phyloP scores from a whole-genome alignment of 768 basidiomycete genomes.

The Termitomyces sp. region DNA sequence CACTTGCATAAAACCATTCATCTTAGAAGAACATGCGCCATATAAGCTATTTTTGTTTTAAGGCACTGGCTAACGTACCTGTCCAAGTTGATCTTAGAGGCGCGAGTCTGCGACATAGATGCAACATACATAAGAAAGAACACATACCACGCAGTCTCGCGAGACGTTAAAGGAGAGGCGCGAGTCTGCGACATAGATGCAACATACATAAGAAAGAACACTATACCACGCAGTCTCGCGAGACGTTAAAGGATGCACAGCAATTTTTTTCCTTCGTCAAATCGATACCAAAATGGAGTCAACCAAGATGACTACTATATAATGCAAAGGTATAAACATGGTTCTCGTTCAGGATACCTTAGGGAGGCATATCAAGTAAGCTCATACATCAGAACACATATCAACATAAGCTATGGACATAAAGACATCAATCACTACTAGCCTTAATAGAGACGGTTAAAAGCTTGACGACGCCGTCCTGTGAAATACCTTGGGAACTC shows the following conservation, averaged over 20 bases:
- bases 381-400: not conserved
- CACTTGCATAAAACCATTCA: too few relatives aligned
- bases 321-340: not conserved
- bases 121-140: too few relatives aligned
- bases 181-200: too few relatives aligned
- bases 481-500: constrained; percentile 34
- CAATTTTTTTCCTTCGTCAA: not conserved
- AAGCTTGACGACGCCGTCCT: constrained; percentile 45
- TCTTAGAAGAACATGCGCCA: not conserved
- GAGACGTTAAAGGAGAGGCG: not conserved
- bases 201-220: too few relatives aligned
- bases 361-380: not conserved
- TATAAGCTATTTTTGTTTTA: too few relatives aligned
- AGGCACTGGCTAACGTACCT: not conserved
- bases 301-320: not conserved
- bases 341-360: not conserved
- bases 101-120: too few relatives aligned
- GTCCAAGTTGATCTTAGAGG: too few relatives aligned
- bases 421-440: not conserved
- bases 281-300: too few relatives aligned
- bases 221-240: not conserved
- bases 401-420: not conserved
- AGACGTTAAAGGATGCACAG: not conserved
- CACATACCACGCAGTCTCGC: not conserved
- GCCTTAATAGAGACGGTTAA: constrained; percentile 37